These are phyloP conservation scores for Lithohypha guttulata DNA, from an alignment of 2,329 filamentous ascomycete genomes.

Conservation along the genomic window DNA sequence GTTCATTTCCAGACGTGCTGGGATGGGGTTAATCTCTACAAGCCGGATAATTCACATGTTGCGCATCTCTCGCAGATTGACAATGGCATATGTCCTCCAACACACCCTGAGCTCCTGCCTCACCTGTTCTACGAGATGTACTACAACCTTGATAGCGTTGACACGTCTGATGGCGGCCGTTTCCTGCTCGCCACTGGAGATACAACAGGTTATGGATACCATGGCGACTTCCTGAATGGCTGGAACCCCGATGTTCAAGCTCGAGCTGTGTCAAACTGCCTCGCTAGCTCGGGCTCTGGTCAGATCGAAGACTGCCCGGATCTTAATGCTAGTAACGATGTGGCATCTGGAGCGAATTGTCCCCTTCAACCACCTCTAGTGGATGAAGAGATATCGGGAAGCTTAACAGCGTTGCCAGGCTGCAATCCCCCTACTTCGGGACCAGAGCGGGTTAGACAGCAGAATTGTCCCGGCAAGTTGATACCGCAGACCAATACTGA, in stretches of 20 bases:
- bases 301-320: constrained; percentile 16
- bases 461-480: no score
- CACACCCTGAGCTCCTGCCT: constrained; percentile 56
- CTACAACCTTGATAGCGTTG: constrained; percentile 20
- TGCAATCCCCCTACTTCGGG: constrained; percentile 22
- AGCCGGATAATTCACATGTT: constrained; percentile 53
- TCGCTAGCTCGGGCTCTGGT: constrained; percentile 24
- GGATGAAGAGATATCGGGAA: constrained; percentile 22
- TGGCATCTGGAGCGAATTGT: constrained; percentile 16
- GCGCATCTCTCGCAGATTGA: constrained; percentile 70
- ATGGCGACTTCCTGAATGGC: constrained; percentile 71
- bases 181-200: constrained; percentile 75
- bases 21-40: constrained; percentile 57
- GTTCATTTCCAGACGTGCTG: constrained; percentile 84
- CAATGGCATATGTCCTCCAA: constrained; percentile 62
- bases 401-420: constrained; percentile 20
- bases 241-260: constrained; percentile 63
- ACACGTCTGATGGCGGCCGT: constrained; percentile 46
- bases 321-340: constrained; percentile 14
- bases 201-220: constrained; percentile 60
- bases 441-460: no score
- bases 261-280: constrained; percentile 61
- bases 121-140: constrained; percentile 77
- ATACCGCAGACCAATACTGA: constrained; percentile 7
- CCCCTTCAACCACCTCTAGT: constrained; percentile 23